Evolutionary conservation across 2,329 filamentous ascomycete genomes (phyloP).

Genomic region (Ambrosiella cleistominuta): DNA sequence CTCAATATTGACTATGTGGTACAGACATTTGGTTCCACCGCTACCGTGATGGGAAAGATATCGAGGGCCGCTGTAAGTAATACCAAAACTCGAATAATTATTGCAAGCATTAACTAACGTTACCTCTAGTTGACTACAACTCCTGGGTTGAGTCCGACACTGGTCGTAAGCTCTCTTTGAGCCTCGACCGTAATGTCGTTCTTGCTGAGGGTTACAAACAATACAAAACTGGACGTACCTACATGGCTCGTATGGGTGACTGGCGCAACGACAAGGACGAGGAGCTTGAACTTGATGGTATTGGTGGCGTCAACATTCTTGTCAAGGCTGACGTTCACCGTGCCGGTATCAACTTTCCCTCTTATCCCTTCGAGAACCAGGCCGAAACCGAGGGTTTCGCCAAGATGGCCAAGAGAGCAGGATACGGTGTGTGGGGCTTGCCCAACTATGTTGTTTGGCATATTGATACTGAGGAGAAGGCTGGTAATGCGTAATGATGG

Average conservation of each 20-base stretch:
- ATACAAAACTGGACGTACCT: conserved; percentile 73
- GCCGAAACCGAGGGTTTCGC: conserved; percentile 97
- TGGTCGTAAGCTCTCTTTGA: conserved; percentile 54
- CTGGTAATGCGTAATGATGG: conserved; percentile 41
- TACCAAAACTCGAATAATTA: background rate
- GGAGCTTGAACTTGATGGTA: conserved; percentile 82
- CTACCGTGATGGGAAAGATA: conserved; percentile 59
- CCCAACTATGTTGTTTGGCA: conserved; percentile 99
- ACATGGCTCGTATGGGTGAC: conserved; percentile 84
- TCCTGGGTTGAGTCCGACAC: conserved; percentile 93
- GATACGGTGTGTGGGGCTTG: conserved; percentile 78
- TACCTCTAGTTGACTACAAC: conserved; percentile 73
- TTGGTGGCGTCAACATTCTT: conserved; percentile 91
- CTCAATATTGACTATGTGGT: conserved; percentile 6
- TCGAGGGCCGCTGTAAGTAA: conserved; percentile 78
- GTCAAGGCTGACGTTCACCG: conserved; percentile 97
- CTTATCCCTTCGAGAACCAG: conserved; percentile 95
- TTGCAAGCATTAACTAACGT: conserved; percentile 15
- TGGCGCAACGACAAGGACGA: conserved; percentile 84
- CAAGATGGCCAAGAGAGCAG: conserved; percentile 93
- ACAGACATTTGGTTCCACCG: conserved; percentile 94
- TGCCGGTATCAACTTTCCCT: conserved; percentile 96
- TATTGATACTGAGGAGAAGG: conserved; percentile 89
- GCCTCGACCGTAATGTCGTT: conserved; percentile 61
- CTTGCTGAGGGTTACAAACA: conserved; percentile 91